A percentile compares a stretch with the other conserved stretches of the same genome.
phyloP scores from a whole-genome alignment of 2,329 filamentous ascomycete genomes.

The Juglanconis juglandina region DNA sequence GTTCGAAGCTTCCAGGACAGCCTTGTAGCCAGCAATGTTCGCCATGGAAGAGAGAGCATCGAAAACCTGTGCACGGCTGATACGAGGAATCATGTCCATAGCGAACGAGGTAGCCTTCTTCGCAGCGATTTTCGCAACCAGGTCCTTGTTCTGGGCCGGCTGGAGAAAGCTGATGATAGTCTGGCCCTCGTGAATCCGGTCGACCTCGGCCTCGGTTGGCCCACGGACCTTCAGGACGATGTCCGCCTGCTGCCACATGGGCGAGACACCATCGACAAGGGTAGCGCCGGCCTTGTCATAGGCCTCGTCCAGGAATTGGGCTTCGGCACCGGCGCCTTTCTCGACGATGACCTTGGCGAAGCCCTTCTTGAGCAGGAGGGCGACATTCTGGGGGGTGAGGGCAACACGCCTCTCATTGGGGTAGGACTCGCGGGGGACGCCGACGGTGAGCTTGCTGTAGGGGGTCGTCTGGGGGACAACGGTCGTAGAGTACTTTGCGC shows the following conservation, averaged over 20 bases:
- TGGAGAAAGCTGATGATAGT: conserved; percentile 82
- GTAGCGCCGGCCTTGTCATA: conserved; percentile 77
- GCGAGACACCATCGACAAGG: conserved; percentile 62
- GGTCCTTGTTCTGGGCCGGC: conserved; percentile 71
- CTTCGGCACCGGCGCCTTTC: conserved; percentile 71
- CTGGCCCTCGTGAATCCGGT: conserved; percentile 63
- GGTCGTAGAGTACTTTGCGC: conserved; percentile 37
- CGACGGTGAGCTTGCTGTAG: conserved; percentile 70
- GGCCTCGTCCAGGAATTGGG: conserved; percentile 73
- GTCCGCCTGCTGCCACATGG: conserved; percentile 72
- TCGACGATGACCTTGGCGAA: conserved; percentile 75
- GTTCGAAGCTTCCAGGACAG: conserved; percentile 84
- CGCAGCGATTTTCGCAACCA: conserved; percentile 70
- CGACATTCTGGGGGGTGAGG: conserved; percentile 79
- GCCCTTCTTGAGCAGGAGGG: conserved; percentile 79
- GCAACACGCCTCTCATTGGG: conserved; percentile 79
- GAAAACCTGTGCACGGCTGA: conserved; percentile 83
- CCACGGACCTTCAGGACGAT: conserved; percentile 82
- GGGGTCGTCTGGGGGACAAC: conserved; percentile 50
- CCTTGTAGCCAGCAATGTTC: conserved; percentile 92
- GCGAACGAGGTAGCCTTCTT: conserved; percentile 75
- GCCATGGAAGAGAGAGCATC: conserved; percentile 91
- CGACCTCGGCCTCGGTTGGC: conserved; percentile 67
- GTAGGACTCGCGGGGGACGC: conserved; percentile 76
- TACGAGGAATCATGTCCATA: conserved; percentile 90